Base-by-base conservation (phyloP, 2,329 filamentous ascomycete species). In the Coniochaeta ligniaria region DNA sequence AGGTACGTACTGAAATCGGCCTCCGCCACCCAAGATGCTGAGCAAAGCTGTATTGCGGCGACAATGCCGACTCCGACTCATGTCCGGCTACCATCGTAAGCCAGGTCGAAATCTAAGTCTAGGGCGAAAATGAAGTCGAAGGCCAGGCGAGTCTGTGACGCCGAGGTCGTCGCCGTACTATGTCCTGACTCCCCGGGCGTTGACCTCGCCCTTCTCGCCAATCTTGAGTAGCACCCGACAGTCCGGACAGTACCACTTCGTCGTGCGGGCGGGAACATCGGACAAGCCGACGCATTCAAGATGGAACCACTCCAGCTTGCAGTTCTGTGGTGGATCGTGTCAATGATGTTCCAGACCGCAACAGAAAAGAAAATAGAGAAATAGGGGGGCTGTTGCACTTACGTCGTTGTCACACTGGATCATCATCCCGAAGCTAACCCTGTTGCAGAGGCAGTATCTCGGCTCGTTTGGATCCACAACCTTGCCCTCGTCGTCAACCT, bases 251-350 rank as follows among this genome's bases (percentile, higher is more conserved):
- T 92, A 95, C 91, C 91, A 95, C 73, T 92, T 92, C 2, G 87
- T 87, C 35, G 88, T 89, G 20, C 89, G 80, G 2, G 86, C 83
- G 12, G 90, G 90, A 62, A 90, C 84, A 26, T 86, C 80, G 12
- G 80, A 78, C 36, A 95, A 77, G 6, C 82, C 86, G 6, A 95
- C 88, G 68, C 91, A 95, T 64, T 86, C 85, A 45, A 95, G 80
- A 70, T 95, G 91, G 72, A 94, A 95, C 91, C 91, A 95, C 73
- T 94, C 90, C 64, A 86, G 85, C 67, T 91, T 87, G 75, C 91
- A 95, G 74, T 89, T 77, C 76, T 82, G 68, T 41, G 24, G 68
- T 41, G 24, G 20, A 17, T 31, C 47, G 14, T 41, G 63, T 72
- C 61, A 71, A 62, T 31, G 14, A 16, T 50, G 47, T 52, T 52